phyloP scores from a whole-genome alignment of 805 yeast species.

The Wickerhamomyces silvicola region DNA sequence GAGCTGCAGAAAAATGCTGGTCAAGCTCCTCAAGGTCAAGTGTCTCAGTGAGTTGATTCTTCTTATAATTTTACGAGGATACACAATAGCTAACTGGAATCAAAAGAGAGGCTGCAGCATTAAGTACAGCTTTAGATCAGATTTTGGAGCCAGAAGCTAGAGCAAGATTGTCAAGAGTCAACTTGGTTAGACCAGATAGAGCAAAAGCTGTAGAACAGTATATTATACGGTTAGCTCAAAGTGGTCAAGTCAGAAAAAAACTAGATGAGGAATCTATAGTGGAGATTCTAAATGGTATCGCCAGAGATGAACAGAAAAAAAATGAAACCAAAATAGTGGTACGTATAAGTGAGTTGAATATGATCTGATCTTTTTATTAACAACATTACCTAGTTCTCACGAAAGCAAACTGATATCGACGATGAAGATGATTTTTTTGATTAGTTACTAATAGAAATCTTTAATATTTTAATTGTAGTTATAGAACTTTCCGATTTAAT shows the following conservation, averaged over 20 bases:
- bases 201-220: constrained; percentile 85
- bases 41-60: constrained; percentile 8
- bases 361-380: not conserved
- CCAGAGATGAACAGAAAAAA: constrained; percentile 62
- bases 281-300: constrained; percentile 72
- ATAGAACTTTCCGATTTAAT: too few relatives aligned
- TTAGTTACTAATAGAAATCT: constrained; percentile 15
- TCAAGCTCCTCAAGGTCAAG: constrained; percentile 17
- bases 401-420: constrained; percentile 24
- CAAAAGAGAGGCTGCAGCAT: constrained; percentile 8
- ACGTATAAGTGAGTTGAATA: not conserved
- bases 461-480: too few relatives aligned
- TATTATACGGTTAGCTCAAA: constrained; percentile 59
- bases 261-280: constrained; percentile 80
- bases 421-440: constrained; percentile 42
- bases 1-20: constrained; percentile 64
- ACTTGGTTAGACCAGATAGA: constrained; percentile 86
- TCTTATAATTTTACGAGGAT: not conserved
- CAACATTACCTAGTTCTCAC: constrained; percentile 10
- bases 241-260: constrained; percentile 71
- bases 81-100: too few relatives aligned
- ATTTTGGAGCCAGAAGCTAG: constrained; percentile 78
- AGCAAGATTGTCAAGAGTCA: constrained; percentile 79
- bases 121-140: constrained; percentile 43
- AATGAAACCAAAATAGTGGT: constrained; percentile 55